Evolutionary conservation across 129 eudicot species (phyloP).

Genomic region (Centrapalus pauciflorus): DNA sequence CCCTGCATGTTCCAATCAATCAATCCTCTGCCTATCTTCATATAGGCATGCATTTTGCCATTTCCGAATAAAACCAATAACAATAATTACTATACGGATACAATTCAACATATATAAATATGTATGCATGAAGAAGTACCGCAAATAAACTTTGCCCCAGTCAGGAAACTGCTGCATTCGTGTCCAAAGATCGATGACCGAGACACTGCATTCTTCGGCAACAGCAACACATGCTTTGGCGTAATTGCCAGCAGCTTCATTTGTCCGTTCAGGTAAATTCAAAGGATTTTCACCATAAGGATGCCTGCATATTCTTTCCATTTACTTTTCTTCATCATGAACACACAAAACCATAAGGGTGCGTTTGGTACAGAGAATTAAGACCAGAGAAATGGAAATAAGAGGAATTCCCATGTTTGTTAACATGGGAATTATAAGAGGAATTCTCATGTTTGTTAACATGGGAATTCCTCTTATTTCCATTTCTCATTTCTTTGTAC

Average conservation of each 20-base stretch:
- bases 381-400: too few species aligned
- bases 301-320: constrained; percentile 37
- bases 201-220: constrained; percentile 43
- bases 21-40: neutral
- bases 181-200: constrained; percentile 55
- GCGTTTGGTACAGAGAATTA: too few species aligned
- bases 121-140: constrained; percentile 23
- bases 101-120: neutral
- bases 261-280: constrained; percentile 69
- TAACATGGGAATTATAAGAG: too few species aligned
- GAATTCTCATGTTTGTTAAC: too few species aligned
- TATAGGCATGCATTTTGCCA: neutral
- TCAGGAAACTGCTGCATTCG: constrained; percentile 65
- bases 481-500: too few species aligned
- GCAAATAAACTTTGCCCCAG: constrained; percentile 49
- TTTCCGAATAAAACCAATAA: neutral
- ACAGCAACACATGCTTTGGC: constrained; percentile 61
- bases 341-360: too few species aligned
- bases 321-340: too few species aligned
- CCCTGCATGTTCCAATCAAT: constrained; percentile 42
- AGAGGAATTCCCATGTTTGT: too few species aligned
- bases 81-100: neutral
- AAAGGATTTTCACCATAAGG: constrained; percentile 37
- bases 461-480: too few species aligned
- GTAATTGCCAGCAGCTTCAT: constrained; percentile 66